Evolutionary conservation across 2,329 filamentous ascomycete genomes (phyloP), one percentile per base, ranked within the genome.

Genomic region (Colletotrichum plurivorum): DNA sequence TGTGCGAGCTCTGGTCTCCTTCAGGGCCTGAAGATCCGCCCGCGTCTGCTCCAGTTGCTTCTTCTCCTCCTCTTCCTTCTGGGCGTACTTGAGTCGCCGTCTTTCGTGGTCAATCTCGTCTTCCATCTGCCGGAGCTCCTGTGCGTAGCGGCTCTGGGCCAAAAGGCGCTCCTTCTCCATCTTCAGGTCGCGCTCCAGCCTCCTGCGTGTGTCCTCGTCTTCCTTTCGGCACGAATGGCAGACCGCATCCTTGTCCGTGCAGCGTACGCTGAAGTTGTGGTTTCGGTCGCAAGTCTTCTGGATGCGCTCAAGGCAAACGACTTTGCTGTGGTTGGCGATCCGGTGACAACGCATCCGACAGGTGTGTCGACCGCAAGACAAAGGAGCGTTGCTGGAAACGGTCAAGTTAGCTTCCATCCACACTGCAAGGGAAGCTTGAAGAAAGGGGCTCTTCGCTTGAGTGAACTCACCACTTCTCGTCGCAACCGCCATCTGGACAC

Each of bases 401-500:
- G 12, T 3, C 3, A 18, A 5, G n/a, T n/a, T 31, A 22, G 27
- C 36, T 36, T 8, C 31, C 7, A 36, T 36, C 31, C 31, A 36
- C 1, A 2, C 31, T 10, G 10, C 8, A 36, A 36, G 31, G 31
- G 10, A 36, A 9, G 31, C 31, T 10, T 36, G 8, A 31, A 36
- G 31, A 36, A 36, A 31, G 4, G 8, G 16, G 27, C 41, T 16
- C 51, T 4, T 16, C 12, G 9, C n/a, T 31, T 9, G 27, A 13
- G 13, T 49, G 52, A 64, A 79, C 84, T 77, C 80, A 91, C 89
- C 92, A 94, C 20, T 82, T 83, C 56, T 88, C 82, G 0, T 80
- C 80, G 71, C 92, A 94, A 0, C 93, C 93, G 5, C 93, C 92
- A 74, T 94, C 91, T 0, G 92, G 92, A 46, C 88, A 92, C 18